phyloP scores from a whole-genome alignment of 2,329 filamentous ascomycete genomes.

The Dactylellina haptotyla region DNA sequence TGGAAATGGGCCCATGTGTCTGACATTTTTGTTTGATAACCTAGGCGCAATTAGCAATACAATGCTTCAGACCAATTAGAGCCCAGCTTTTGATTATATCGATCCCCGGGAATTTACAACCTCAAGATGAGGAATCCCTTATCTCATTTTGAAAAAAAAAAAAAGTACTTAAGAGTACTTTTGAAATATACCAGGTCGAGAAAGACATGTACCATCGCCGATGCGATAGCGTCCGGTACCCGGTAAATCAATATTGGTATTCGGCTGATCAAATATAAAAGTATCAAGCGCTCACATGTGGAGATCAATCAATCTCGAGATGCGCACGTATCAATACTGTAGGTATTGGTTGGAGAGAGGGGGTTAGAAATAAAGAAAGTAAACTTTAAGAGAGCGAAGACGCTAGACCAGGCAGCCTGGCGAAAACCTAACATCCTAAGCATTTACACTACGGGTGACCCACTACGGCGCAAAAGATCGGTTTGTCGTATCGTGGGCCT shows the following conservation, averaged over 20 bases:
- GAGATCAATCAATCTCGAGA: too few relatives aligned
- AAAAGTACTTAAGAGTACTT: neutral
- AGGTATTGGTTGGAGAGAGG: too few relatives aligned
- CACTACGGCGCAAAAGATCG: neutral
- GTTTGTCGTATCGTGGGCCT: neutral
- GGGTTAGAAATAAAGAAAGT: too few relatives aligned
- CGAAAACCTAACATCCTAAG: too few relatives aligned
- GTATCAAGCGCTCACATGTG: neutral
- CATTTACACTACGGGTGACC: neutral
- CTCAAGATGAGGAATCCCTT: constrained; percentile 15
- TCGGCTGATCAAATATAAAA: neutral
- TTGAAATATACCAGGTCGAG: neutral
- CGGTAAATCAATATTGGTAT: too few relatives aligned
- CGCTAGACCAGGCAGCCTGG: too few relatives aligned
- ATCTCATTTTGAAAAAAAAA: constrained; percentile 2
- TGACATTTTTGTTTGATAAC: constrained; percentile 23
- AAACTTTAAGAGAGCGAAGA: too few relatives aligned
- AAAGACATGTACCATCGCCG: neutral
- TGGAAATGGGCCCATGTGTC: constrained; percentile 23
- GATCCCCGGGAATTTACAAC: constrained; percentile 33
- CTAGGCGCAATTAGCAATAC: neutral
- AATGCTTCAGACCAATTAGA: constrained; percentile 15
- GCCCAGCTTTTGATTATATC: constrained; percentile 1
- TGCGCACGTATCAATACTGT: too few relatives aligned
- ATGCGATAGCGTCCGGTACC: neutral